phyloP scores from a whole-genome alignment of 805 yeast genomes.

The Kodamaea laetipori region DNA sequence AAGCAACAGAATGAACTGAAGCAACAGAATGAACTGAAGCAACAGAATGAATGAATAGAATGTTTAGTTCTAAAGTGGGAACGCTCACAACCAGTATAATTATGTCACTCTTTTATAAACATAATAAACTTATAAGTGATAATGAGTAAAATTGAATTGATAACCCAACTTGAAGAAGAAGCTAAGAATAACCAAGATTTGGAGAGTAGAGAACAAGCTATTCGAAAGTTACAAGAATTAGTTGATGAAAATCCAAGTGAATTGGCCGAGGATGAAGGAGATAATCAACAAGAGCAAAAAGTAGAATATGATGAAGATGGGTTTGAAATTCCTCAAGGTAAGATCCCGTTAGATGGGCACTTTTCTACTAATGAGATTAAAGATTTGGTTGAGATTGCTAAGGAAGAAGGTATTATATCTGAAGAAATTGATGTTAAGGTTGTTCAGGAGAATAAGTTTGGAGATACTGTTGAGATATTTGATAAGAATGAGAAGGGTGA shows the following conservation, averaged over 20 bases:
- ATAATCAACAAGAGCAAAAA: conserved; percentile 5
- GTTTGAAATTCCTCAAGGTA: conserved; percentile 39
- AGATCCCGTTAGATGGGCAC: conserved; percentile 44
- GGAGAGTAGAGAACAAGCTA: conserved; percentile 16
- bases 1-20: too few species aligned
- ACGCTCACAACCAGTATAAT: neutral
- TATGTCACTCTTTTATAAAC: conserved; percentile 8
- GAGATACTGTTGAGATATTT: conserved; percentile 32
- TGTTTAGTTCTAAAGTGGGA: neutral
- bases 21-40: too few species aligned
- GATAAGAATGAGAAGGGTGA: conserved; percentile 8
- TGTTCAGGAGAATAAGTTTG: conserved; percentile 25
- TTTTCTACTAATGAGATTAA: conserved; percentile 37
- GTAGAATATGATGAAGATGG: conserved; percentile 34
- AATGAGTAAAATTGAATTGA: conserved; percentile 27
- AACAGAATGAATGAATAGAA: too few species aligned
- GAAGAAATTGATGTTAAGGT: conserved; percentile 30
- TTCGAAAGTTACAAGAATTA: conserved; percentile 30
- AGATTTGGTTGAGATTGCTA: conserved; percentile 33
- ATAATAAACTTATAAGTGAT: neutral
- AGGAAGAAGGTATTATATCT: conserved; percentile 32
- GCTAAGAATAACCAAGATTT: neutral
- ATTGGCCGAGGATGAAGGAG: neutral
- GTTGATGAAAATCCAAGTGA: conserved; percentile 19
- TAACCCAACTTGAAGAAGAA: conserved; percentile 27